These are phyloP conservation scores for Acanthamoeba royreba DNA, from an alignment of 208 protist genomes.

Conservation along the genomic window DNA sequence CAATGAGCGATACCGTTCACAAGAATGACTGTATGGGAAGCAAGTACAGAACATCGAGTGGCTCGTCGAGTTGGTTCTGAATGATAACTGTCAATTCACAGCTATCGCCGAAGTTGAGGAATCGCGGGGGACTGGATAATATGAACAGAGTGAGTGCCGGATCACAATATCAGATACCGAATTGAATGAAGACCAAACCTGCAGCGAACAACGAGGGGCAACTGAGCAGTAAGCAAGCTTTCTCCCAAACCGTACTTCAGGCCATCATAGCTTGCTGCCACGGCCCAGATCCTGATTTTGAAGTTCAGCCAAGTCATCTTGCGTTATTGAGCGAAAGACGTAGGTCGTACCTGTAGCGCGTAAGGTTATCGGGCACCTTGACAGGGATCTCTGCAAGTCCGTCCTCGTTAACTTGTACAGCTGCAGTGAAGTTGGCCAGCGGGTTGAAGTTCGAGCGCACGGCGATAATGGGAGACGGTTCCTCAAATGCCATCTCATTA, in stretches of 20 bases:
- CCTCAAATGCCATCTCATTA: neutral
- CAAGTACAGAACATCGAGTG: neutral
- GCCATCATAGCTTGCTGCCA: conserved; percentile 21
- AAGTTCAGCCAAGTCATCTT: neutral
- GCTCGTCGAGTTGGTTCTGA: conserved; percentile 38
- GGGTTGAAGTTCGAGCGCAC: conserved; percentile 39
- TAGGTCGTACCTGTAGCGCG: conserved; percentile 17
- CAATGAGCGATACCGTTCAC: neutral
- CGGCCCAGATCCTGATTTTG: conserved; percentile 6
- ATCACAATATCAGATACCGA: neutral
- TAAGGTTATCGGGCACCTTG: conserved; percentile 46
- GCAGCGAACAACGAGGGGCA: conserved; percentile 44
- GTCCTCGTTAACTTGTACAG: neutral
- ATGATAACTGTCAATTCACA: conserved; percentile 23
- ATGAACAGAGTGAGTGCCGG: neutral
- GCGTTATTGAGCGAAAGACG: neutral
- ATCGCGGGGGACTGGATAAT: conserved; percentile 4
- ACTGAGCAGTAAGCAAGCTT: conserved; percentile 21
- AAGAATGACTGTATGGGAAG: neutral
- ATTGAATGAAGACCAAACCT: neutral
- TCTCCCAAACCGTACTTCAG: conserved; percentile 17
- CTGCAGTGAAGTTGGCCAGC: neutral
- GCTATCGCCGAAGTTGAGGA: conserved; percentile 45
- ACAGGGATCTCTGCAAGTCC: neutral
- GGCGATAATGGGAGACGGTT: conserved; percentile 2